phyloP scores from a whole-genome alignment of 2,329 filamentous ascomycete species.

The Colletotrichum cereale region DNA sequence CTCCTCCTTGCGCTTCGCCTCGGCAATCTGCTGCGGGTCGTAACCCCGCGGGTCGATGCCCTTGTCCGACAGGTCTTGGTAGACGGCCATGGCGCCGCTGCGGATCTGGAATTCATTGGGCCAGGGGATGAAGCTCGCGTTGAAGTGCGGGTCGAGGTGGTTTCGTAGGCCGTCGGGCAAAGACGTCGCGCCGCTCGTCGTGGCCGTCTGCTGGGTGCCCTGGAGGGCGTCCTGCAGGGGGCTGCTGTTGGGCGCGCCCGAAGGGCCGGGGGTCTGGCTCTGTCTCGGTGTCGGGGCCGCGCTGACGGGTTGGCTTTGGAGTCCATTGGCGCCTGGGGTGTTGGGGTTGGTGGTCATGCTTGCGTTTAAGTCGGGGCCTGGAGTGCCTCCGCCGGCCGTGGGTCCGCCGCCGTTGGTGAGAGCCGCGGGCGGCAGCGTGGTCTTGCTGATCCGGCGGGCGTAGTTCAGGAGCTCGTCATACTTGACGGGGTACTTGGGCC shows the following conservation, averaged over 20 bases:
- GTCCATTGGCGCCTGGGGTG: conserved; percentile 34
- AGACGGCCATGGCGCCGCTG: conserved; percentile 73
- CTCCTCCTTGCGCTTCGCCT: conserved; percentile 63
- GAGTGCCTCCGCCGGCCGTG: conserved; percentile 30
- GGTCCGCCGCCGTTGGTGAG: conserved; percentile 56
- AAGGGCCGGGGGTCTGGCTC: conserved; percentile 42
- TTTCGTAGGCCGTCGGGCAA: conserved; percentile 63
- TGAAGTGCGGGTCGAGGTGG: conserved; percentile 67
- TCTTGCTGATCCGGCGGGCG: conserved; percentile 83
- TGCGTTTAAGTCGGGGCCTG: conserved; percentile 37
- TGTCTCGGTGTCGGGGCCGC: conserved; percentile 44
- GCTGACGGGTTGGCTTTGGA: conserved; percentile 41
- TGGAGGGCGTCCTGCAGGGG: conserved; percentile 45
- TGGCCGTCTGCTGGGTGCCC: conserved; percentile 49
- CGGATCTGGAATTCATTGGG: conserved; percentile 78
- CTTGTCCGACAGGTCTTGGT: conserved; percentile 71
- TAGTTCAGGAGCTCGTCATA: conserved; percentile 83
- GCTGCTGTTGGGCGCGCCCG: conserved; percentile 30
- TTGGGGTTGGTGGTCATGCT: conserved; percentile 32
- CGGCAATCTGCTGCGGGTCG: conserved; percentile 68
- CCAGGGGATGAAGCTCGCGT: conserved; percentile 80
- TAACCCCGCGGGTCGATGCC: conserved; percentile 72
- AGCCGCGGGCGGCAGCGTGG: conserved; percentile 77
- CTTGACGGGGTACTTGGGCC: conserved; percentile 67
- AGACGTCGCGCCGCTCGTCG: conserved; percentile 51